phyloP scores from a whole-genome alignment of 352 stramenopile species.

The Phytophthora boehmeriae region DNA sequence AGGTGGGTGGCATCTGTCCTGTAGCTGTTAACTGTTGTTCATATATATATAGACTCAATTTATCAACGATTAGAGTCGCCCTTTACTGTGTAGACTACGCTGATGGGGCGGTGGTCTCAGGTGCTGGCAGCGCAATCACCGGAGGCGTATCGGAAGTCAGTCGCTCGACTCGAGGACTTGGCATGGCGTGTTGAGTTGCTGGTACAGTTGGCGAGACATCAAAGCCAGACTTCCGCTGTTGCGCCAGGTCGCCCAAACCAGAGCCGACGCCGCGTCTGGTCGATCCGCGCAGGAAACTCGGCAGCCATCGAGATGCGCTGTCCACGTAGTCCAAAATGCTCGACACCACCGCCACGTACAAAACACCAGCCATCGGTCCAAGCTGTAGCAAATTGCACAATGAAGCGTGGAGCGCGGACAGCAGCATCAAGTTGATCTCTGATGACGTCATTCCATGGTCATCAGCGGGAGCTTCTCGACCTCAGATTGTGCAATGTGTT shows the following conservation, averaged over 20 bases:
- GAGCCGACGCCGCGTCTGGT: conserved; percentile 6
- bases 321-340: conserved; percentile 20
- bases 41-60: background rate
- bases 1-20: conserved; percentile 42
- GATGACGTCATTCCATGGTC: conserved; percentile 4
- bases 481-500: conserved; percentile 6
- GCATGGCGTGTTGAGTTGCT: background rate
- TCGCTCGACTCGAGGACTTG: too few relatives aligned
- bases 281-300: conserved; percentile 11
- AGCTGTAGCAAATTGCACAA: conserved; percentile 18
- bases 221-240: background rate
- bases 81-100: too few relatives aligned
- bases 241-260: too few relatives aligned
- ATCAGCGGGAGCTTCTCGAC: background rate
- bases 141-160: too few relatives aligned
- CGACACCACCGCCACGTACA: conserved; percentile 30
- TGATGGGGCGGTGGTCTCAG: too few relatives aligned
- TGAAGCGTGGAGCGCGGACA: background rate
- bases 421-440: background rate
- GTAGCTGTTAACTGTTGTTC: background rate
- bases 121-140: too few relatives aligned
- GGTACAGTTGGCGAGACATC: background rate
- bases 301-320: conserved; percentile 7
- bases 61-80: background rate
- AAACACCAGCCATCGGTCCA: conserved; percentile 20